Conservation (phyloP, 2,329 filamentous ascomycete species). For the Ascosphaera apis region DNA sequence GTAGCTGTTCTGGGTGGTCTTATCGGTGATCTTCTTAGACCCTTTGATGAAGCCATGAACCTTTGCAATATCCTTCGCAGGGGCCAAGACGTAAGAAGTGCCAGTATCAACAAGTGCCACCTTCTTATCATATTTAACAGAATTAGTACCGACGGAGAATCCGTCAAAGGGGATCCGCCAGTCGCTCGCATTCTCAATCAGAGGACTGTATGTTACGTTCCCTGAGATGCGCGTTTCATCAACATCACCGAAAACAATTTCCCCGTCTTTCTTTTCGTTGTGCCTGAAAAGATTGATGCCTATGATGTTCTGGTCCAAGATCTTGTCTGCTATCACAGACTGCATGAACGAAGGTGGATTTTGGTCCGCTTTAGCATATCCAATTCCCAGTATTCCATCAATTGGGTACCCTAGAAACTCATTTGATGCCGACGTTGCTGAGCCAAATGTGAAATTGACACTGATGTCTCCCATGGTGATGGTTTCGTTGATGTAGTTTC, state of each 20-base stretch:
- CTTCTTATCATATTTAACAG: constrained; percentile 28
- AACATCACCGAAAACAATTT: constrained; percentile 51
- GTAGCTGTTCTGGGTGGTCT: constrained; percentile 36
- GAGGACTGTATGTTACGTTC: constrained; percentile 40
- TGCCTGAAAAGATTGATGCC: constrained; percentile 46
- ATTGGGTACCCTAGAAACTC: constrained; percentile 63
- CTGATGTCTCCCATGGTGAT: constrained; percentile 41
- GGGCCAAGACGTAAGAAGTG: constrained; percentile 57
- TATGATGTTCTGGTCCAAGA: constrained; percentile 43
- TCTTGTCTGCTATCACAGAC: constrained; percentile 30
- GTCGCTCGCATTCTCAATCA: constrained; percentile 29
- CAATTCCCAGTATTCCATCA: constrained; percentile 67
- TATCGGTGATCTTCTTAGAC: constrained; percentile 14
- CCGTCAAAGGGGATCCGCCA: constrained; percentile 56
- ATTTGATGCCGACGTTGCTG: constrained; percentile 45
- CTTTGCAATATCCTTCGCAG: constrained; percentile 38
- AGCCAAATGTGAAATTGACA: constrained; percentile 38
- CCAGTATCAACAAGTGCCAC: constrained; percentile 63
- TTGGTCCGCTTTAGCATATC: constrained; percentile 33
- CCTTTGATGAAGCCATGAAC: constrained; percentile 47
- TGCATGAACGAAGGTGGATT: constrained; percentile 42
- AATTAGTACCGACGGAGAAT: constrained; percentile 36
- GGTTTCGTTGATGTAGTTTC: constrained; percentile 41
- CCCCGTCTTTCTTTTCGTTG: constrained; percentile 44
- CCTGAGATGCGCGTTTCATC: constrained; percentile 46